These are phyloP conservation scores for Panaeolus cyanescens DNA, from an alignment of 768 basidiomycete genomes.

Conservation along the genomic window DNA sequence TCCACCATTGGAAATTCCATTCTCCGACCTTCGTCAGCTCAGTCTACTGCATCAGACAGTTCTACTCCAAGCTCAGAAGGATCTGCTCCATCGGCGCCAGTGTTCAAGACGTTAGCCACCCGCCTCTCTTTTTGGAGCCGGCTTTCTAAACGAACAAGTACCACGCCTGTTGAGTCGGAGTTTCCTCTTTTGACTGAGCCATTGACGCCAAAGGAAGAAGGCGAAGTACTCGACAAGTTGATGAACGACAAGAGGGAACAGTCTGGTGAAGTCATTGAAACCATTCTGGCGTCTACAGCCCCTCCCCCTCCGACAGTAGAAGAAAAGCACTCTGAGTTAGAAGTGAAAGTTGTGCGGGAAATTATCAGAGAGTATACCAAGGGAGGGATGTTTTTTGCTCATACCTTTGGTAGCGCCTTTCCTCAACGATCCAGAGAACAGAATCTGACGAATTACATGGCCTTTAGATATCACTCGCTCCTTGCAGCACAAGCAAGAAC, in stretches of 20 bases:
- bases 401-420: constrained; percentile 68
- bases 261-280: constrained; percentile 54
- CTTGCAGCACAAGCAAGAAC: constrained; percentile 77
- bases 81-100: constrained; percentile 44
- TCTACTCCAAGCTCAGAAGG: constrained; percentile 57
- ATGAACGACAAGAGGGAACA: constrained; percentile 47
- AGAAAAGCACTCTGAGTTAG: constrained; percentile 74
- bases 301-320: constrained; percentile 63
- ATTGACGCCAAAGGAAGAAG: constrained; percentile 30
- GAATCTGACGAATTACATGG: too few species aligned
- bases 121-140: constrained; percentile 79
- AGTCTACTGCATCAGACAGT: constrained; percentile 49
- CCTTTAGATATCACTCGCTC: constrained; percentile 77
- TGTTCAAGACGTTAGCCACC: constrained; percentile 63
- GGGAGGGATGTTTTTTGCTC: constrained; percentile 90
- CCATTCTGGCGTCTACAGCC: constrained; percentile 61
- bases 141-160: constrained; percentile 47
- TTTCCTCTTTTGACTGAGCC: constrained; percentile 23
- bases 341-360: constrained; percentile 81
- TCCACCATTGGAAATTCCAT: constrained; percentile 20
- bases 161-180: constrained; percentile 11
- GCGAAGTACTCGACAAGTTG: constrained; percentile 42
- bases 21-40: constrained; percentile 38
- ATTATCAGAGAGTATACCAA: constrained; percentile 75
- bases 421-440: too few species aligned